These are phyloP conservation scores for Spergularia azorica DNA, from an alignment of 179 eudicot genomes.

Conservation along the genomic window DNA sequence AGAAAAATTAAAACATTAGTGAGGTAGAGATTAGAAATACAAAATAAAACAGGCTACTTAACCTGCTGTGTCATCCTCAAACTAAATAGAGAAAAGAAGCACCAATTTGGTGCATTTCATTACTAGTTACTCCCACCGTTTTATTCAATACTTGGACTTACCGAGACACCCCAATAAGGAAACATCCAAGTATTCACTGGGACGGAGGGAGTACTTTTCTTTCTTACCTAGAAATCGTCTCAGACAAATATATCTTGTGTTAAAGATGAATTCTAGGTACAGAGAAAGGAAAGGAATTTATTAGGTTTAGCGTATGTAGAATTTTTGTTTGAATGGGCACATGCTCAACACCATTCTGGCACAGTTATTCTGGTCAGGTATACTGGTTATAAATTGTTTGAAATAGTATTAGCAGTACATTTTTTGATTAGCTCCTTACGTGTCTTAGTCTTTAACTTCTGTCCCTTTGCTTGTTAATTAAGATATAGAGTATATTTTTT, in stretches of 20 bases:
- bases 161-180: no score
- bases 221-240: no score
- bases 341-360: neutral
- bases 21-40: no score
- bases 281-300: neutral
- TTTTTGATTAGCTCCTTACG: neutral
- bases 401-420: neutral
- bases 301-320: neutral
- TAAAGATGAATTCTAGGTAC: neutral
- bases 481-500: neutral
- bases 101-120: no score
- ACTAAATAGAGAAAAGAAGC: no score
- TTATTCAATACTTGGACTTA: no score
- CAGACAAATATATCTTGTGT: neutral
- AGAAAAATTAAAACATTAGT: no score
- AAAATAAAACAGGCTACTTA: no score
- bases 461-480: constrained; percentile 8
- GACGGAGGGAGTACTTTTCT: no score
- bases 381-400: neutral
- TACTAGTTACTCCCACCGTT: no score
- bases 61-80: no score
- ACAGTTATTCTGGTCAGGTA: neutral
- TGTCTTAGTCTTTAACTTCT: neutral
- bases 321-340: neutral
- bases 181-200: no score